A percentile compares a stretch with the other conserved stretches of the same genome.
These are phyloP conservation scores for Lippia alba DNA, from an alignment of 305 asterid genomes.

Conservation along the genomic window DNA sequence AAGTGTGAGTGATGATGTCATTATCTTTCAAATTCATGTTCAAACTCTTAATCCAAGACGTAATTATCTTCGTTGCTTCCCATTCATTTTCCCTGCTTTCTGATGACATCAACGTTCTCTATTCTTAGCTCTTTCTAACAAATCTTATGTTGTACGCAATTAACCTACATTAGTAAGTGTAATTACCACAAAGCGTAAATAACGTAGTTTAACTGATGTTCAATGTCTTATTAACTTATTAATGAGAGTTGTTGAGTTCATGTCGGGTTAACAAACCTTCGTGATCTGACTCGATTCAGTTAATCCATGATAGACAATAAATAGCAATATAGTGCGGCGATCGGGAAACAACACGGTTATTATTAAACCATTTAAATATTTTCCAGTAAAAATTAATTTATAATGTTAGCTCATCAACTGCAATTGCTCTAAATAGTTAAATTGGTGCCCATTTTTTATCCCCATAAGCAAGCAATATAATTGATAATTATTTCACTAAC, in stretches of 20 bases:
- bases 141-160: slow-evolving; percentile 28
- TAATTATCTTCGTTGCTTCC: slow-evolving; percentile 12
- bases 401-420: slow-evolving; percentile 3
- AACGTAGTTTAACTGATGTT: no score
- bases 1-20: background rate
- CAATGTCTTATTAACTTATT: no score
- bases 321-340: no score
- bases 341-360: no score
- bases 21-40: background rate
- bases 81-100: background rate
- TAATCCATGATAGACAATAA: no score
- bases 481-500: slow-evolving; percentile 27
- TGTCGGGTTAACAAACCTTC: no score
- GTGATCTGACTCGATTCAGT: no score
- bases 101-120: background rate
- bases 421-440: slow-evolving; percentile 13
- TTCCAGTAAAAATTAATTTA: no score
- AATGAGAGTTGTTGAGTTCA: no score
- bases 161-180: background rate
- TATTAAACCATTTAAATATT: no score
- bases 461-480: slow-evolving; percentile 27
- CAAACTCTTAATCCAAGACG: background rate
- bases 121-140: background rate
- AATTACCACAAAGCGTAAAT: no score
- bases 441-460: slow-evolving; percentile 1